A percentile compares a stretch with the other conserved stretches of the same genome.
Conservation (phyloP, 495 filamentous ascomycete species). For the Penicillium canescens region DNA sequence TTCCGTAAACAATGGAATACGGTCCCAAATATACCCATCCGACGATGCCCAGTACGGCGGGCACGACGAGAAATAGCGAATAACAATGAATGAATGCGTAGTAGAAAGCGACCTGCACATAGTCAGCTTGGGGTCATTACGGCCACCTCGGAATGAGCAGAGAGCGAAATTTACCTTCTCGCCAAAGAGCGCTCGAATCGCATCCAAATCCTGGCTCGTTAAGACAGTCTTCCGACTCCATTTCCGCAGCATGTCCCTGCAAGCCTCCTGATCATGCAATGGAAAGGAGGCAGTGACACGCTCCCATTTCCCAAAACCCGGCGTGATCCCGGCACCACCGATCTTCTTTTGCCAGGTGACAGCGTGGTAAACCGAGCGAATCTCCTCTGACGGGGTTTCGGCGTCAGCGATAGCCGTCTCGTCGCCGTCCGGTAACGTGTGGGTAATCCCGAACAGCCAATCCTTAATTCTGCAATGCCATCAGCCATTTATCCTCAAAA, state of each 20-base stretch:
- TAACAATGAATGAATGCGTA: constrained; percentile 95
- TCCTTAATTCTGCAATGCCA: constrained; percentile 70
- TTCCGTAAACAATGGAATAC: constrained; percentile 79
- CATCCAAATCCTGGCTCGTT: constrained; percentile 69
- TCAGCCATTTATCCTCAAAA: constrained; percentile 2
- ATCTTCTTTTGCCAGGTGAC: constrained; percentile 79
- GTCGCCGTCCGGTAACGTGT: constrained; percentile 62
- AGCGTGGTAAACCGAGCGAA: constrained; percentile 83
- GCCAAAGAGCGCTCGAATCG: constrained; percentile 81
- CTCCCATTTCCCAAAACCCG: constrained; percentile 77
- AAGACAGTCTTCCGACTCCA: constrained; percentile 78
- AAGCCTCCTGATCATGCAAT: constrained; percentile 83
- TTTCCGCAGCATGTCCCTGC: constrained; percentile 79
- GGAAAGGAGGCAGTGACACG: constrained; percentile 84
- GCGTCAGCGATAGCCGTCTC: constrained; percentile 53
- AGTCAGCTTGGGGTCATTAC: background rate
- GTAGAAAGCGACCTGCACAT: constrained; percentile 76
- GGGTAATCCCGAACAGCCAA: constrained; percentile 85
- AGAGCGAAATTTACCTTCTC: constrained; percentile 62
- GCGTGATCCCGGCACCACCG: constrained; percentile 87
- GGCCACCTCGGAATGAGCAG: background rate
- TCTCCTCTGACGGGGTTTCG: constrained; percentile 82
- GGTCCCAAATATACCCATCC: constrained; percentile 77
- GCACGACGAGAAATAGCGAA: constrained; percentile 79
- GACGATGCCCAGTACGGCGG: constrained; percentile 72